These are phyloP conservation scores for Penicillium sp. DNA, from an alignment of 2,329 filamentous ascomycete genomes.

Conservation along the genomic window DNA sequence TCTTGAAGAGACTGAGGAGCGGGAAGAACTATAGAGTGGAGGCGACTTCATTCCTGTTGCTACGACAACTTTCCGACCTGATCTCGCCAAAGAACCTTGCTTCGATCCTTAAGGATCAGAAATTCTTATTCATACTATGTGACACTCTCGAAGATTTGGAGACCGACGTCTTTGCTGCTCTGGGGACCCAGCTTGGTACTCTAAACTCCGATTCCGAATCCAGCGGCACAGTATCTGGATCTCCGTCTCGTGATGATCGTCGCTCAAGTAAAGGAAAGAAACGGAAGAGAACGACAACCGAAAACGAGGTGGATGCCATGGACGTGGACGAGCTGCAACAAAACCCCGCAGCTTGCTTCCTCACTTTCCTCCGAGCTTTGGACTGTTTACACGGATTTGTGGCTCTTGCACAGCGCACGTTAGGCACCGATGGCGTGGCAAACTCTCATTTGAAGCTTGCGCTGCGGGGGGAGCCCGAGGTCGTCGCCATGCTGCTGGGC, in stretches of 20 bases:
- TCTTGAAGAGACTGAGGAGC: slow-evolving; percentile 57
- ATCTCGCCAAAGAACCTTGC: slow-evolving; percentile 68
- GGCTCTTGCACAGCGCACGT: slow-evolving; percentile 26
- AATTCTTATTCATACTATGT: slow-evolving; percentile 64
- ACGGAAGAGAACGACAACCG: slow-evolving; percentile 35
- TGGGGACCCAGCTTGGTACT: slow-evolving; percentile 24
- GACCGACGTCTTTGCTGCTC: slow-evolving; percentile 28
- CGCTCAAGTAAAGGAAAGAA: slow-evolving; percentile 34
- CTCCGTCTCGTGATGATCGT: slow-evolving; percentile 22
- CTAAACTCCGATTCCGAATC: slow-evolving; percentile 36
- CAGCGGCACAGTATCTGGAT: slow-evolving; percentile 32
- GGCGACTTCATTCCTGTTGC: slow-evolving; percentile 49
- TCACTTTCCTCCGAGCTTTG: slow-evolving; percentile 33
- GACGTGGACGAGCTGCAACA: slow-evolving; percentile 32
- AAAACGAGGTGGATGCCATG: slow-evolving; percentile 28
- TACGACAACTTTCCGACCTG: slow-evolving; percentile 64
- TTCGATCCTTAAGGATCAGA: slow-evolving; percentile 65
- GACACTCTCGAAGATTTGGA: slow-evolving; percentile 59
- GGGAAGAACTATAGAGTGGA: slow-evolving; percentile 44
- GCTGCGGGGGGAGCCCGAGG: slow-evolving; percentile 36
- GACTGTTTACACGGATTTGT: slow-evolving; percentile 37
- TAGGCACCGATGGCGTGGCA: slow-evolving; percentile 30
- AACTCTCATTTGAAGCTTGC: slow-evolving; percentile 41
- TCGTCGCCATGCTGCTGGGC: slow-evolving; percentile 36
- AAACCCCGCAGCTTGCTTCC: slow-evolving; percentile 32